Percentiles rank a stretch among this genome's conserved stretches.
phyloP scores from a whole-genome alignment of 495 filamentous ascomycete species.

The Aspergillus campestris region DNA sequence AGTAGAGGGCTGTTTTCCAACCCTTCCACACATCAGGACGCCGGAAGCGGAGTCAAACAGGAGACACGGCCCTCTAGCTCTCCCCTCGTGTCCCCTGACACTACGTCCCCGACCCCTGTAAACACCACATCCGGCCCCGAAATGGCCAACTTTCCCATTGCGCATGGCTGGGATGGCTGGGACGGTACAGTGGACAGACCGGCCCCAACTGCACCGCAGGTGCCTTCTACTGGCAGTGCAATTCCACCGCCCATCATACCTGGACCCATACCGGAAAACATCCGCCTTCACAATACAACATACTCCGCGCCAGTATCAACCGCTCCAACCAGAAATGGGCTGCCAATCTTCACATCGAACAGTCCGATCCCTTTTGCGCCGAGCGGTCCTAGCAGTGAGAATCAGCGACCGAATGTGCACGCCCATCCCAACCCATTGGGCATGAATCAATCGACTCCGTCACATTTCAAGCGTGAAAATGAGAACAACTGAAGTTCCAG shows the following conservation, averaged over 20 bases:
- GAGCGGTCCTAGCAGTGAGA: not conserved
- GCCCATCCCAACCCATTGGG: too few relatives aligned
- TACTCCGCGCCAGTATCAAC: conserved; percentile 27
- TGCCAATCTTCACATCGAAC: conserved; percentile 45
- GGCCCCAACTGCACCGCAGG: not conserved
- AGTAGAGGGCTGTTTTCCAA: not conserved
- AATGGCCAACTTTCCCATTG: too few relatives aligned
- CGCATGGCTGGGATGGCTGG: too few relatives aligned
- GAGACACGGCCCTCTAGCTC: too few relatives aligned
- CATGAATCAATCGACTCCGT: too few relatives aligned
- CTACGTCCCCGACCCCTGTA: too few relatives aligned
- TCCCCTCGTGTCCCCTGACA: too few relatives aligned
- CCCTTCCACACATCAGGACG: too few relatives aligned
- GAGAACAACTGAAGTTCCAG: too few relatives aligned
- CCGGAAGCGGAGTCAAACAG: too few relatives aligned
- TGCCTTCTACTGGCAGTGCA: conserved; percentile 3
- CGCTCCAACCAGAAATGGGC: conserved; percentile 29
- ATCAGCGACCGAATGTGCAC: not conserved
- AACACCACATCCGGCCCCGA: too few relatives aligned
- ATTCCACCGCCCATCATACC: conserved; percentile 20
- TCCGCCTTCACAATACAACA: conserved; percentile 10
- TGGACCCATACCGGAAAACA: conserved; percentile 2
- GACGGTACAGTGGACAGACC: not conserved
- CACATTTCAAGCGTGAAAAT: too few relatives aligned
- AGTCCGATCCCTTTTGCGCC: conserved; percentile 43